Evolutionary conservation across 2,329 filamentous ascomycete genomes (phyloP), one percentile per base, ranked within the genome.

Genomic region (Ceratocystis cacaofunesta): DNA sequence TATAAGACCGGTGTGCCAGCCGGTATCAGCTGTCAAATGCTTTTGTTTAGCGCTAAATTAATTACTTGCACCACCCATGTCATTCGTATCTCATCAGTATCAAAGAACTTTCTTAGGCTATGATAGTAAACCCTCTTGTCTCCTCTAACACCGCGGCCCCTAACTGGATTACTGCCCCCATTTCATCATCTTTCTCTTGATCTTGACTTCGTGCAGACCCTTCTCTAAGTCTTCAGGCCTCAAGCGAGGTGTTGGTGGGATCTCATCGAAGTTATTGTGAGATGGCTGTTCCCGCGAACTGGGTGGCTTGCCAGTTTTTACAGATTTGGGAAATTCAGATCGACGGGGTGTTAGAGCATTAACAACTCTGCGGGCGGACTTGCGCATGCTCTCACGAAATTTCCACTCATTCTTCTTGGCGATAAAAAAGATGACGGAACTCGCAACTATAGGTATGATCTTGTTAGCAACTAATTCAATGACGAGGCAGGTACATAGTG

Each of bases 331-430:
- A 68, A 86, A 86, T 69, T 85, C 82, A 65, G 78, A 75, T 66
- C 83, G 78, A 61, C 83, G 77, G 5, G 84, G 84, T n/a, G 84
- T 86, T 65, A 87, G 77, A 4, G 80, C 84, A 3, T 79, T 81
- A 55, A 81, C 82, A 32, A 87, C 82, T 71, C 78, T 84, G 68
- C 79, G 80, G 41, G 84, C 84, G 1, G 88, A 91, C 69, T 82
- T 83, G 65, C 86, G 82, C 66, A 95, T 79, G 36, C 80, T 87
- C 72, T 89, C 84, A 67, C 85, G 83, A 69, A 94, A 78, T 69
- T 85, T 88, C 90, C 90, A 94, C 74, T 92, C 88, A 60, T 86
- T 84, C 77, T 90, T 91, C 79, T 94, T 94, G 65, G 90, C 88
- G 46, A 92, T 73, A 74, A 86, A 90, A 77, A 88, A 95, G 32